Percentiles rank a stretch among this genome's conserved stretches.
Evolutionary conservation across 306 rosid genomes (phyloP).

Genomic region (Mimosa pudica): DNA sequence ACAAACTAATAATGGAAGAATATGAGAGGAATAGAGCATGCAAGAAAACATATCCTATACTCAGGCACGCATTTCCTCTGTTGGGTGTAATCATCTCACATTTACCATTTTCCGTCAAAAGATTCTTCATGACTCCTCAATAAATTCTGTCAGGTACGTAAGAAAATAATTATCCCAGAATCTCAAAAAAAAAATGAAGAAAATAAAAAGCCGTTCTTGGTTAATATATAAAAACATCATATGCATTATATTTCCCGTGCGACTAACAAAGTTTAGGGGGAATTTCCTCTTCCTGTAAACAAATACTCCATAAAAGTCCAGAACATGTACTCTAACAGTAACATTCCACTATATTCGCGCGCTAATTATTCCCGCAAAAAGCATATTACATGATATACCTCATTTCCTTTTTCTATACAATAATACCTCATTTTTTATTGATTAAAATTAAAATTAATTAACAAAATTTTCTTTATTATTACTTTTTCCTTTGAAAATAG

Average conservation of each 20-base stretch:
- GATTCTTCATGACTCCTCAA: not conserved
- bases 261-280: too few relatives aligned
- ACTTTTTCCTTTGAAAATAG: not conserved
- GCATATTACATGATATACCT: not conserved
- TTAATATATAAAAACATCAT: not conserved
- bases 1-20: slow-evolving; percentile 11
- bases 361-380: not conserved
- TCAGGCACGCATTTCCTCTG: not conserved
- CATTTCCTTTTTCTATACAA: not conserved
- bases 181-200: not conserved
- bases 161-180: not conserved
- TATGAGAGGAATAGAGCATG: not conserved
- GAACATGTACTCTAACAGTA: not conserved
- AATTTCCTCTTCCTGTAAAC: too few relatives aligned
- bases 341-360: not conserved
- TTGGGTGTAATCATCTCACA: not conserved
- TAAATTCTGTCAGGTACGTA: not conserved
- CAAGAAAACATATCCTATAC: not conserved
- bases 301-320: not conserved
- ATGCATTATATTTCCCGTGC: not conserved
- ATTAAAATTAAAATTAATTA: too few relatives aligned
- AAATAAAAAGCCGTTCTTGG: too few relatives aligned
- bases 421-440: too few relatives aligned
- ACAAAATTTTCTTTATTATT: too few relatives aligned
- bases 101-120: not conserved